Conservation (phyloP, 2,329 filamentous ascomycete genomes). For the Aspergillus eucalypticola region DNA sequence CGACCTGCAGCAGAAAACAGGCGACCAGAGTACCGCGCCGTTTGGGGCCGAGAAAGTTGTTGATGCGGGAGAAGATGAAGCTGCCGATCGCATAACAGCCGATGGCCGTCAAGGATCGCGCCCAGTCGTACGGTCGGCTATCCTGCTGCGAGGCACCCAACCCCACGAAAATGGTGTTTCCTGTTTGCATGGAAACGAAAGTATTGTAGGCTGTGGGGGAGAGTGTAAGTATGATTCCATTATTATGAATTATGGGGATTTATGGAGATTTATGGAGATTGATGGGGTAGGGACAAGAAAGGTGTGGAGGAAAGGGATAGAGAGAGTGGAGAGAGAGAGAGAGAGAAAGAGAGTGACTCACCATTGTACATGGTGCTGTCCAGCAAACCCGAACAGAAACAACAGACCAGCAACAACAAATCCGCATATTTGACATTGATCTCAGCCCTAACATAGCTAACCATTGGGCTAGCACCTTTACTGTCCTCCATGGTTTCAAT, state of each 20-base stretch:
- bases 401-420: slow-evolving; percentile 29
- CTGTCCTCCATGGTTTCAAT: background rate
- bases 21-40: slow-evolving; percentile 27
- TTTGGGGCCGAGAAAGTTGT: slow-evolving; percentile 26
- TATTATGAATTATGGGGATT: no score
- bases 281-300: background rate
- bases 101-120: slow-evolving; percentile 47
- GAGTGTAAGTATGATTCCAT: background rate
- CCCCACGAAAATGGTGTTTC: slow-evolving; percentile 48
- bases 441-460: slow-evolving; percentile 21
- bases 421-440: slow-evolving; percentile 27
- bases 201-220: slow-evolving; percentile 42
- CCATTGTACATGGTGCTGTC: slow-evolving; percentile 36
- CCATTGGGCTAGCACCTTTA: slow-evolving; percentile 8
- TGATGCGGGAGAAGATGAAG: slow-evolving; percentile 42
- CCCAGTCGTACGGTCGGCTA: slow-evolving; percentile 45
- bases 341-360: slow-evolving; percentile 1
- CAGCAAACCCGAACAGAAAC: slow-evolving; percentile 29
- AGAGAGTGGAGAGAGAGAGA: background rate
- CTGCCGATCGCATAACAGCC: slow-evolving; percentile 46
- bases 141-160: slow-evolving; percentile 45
- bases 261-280: background rate
- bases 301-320: no score
- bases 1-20: slow-evolving; percentile 32
- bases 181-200: slow-evolving; percentile 36